Evolutionary conservation across 352 stramenopile genomes (phyloP).

Genomic region (Thraustochytrium sp.): DNA sequence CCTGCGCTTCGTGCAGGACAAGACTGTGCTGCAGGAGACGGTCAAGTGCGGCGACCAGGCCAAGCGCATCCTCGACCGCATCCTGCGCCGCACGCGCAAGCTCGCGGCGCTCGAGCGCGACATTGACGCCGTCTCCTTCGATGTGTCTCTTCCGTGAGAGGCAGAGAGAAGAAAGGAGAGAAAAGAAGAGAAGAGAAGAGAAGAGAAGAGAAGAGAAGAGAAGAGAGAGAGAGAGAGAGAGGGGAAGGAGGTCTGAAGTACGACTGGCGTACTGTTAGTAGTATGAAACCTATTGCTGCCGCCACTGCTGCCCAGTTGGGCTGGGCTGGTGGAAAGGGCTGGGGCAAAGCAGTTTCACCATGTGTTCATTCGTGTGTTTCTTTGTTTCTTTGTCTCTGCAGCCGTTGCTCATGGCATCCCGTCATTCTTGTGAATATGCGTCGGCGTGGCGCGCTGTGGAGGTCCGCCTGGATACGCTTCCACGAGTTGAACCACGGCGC

Average conservation of each 20-base stretch:
- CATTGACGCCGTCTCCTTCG: not conserved
- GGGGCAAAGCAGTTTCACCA: not conserved
- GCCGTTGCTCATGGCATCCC: not conserved
- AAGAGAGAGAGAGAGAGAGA: too few relatives aligned
- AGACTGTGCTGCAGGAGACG: not conserved
- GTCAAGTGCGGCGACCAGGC: not conserved
- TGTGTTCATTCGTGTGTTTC: too few relatives aligned
- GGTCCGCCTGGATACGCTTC: not conserved
- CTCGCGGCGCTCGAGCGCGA: not conserved
- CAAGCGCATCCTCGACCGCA: not conserved
- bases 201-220: too few relatives aligned
- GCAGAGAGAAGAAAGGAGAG: too few relatives aligned
- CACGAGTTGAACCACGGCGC: not conserved
- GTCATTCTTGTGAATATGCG: not conserved
- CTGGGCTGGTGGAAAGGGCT: too few relatives aligned
- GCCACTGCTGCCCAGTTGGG: too few relatives aligned
- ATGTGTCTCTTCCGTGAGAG: too few relatives aligned
- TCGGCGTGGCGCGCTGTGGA: too few relatives aligned
- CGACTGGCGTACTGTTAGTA: too few relatives aligned
- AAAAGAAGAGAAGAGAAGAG: too few relatives aligned
- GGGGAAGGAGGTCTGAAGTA: too few relatives aligned
- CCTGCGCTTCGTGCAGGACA: not conserved
- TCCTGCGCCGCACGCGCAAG: not conserved
- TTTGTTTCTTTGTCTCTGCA: not conserved
- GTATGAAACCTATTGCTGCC: too few relatives aligned